Evolutionary conservation across 306 rosid genomes (phyloP).

Genomic region (Styphnolobium japonicum): DNA sequence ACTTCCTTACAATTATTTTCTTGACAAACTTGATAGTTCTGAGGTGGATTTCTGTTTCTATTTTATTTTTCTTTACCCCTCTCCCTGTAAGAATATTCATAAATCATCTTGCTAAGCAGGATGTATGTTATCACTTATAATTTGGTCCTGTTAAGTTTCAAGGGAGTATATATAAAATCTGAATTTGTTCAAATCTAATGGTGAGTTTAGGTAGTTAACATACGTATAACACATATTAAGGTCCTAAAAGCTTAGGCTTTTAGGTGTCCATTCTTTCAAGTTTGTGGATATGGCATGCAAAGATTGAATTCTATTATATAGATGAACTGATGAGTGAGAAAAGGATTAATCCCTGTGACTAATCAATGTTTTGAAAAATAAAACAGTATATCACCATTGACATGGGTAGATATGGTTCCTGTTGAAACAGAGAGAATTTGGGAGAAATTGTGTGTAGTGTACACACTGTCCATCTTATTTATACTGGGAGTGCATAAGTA

Average conservation of each 20-base stretch:
- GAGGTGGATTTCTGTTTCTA: constrained; percentile 50
- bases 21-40: constrained; percentile 84
- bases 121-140: neutral
- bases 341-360: neutral
- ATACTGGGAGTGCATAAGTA: neutral
- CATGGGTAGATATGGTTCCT: neutral
- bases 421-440: neutral
- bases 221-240: neutral
- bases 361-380: neutral
- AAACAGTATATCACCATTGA: neutral
- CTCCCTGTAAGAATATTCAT: neutral
- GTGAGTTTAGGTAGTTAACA: neutral
- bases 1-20: constrained; percentile 88
- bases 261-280: neutral
- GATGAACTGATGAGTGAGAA: neutral
- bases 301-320: neutral
- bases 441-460: neutral
- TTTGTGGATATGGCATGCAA: neutral
- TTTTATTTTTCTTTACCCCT: constrained; percentile 11
- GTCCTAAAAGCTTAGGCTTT: neutral
- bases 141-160: constrained; percentile 19
- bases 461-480: neutral
- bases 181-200: constrained; percentile 1
- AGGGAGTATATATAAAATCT: neutral
- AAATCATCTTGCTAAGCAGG: constrained; percentile 5